These are phyloP conservation scores for Prunus campanulata DNA, from an alignment of 306 rosid genomes.

Conservation along the genomic window DNA sequence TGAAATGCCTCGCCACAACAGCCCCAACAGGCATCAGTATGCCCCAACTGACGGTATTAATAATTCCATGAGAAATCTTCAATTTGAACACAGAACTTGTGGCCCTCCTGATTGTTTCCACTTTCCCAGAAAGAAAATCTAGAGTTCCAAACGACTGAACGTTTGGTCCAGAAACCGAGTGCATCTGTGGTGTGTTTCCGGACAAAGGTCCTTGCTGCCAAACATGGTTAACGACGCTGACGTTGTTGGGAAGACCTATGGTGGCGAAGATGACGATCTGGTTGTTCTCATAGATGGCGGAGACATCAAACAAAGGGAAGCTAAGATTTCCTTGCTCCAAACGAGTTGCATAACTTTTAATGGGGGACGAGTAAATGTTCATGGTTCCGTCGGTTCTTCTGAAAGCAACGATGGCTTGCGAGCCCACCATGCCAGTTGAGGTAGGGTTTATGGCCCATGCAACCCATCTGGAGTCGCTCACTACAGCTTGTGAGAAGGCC, in stretches of 20 bases:
- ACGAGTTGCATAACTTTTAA: neutral
- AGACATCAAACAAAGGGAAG: neutral
- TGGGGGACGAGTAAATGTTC: slow-evolving; percentile 15
- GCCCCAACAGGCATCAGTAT: slow-evolving; percentile 33
- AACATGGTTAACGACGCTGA: neutral
- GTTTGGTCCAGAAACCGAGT: slow-evolving; percentile 13
- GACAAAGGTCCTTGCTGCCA: slow-evolving; percentile 14
- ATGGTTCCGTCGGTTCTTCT: slow-evolving; percentile 19
- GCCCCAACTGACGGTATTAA: slow-evolving; percentile 40
- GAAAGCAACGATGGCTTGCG: slow-evolving; percentile 30
- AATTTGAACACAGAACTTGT: neutral
- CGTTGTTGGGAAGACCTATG: neutral
- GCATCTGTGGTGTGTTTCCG: neutral
- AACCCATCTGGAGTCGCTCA: neutral
- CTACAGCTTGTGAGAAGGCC: neutral
- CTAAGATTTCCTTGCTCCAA: neutral
- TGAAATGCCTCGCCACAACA: slow-evolving; percentile 25
- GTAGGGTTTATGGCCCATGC: neutral
- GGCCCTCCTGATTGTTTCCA: neutral
- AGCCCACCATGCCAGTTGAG: slow-evolving; percentile 13
- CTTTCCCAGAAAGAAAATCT: slow-evolving; percentile 20
- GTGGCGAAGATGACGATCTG: neutral
- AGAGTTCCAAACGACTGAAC: slow-evolving; percentile 24
- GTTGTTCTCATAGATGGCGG: neutral
- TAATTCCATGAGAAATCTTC: slow-evolving; percentile 12